Evolutionary conservation across 371 early-diverging fungal genomes (phyloP), one percentile per base, ranked within the genome.

Genomic region (Rhizopus microsporus): DNA sequence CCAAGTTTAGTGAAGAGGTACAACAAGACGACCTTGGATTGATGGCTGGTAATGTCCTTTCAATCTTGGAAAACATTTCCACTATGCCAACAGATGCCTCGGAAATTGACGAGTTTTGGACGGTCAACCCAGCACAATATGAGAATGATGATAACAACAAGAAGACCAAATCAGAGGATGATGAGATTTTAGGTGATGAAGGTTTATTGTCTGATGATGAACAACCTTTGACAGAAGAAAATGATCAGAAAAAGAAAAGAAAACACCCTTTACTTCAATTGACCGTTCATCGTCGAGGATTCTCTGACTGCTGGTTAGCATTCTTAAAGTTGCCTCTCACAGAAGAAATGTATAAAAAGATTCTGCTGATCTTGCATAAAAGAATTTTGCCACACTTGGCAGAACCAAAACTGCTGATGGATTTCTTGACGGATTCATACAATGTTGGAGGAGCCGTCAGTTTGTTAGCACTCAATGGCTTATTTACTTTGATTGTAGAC

Each of bases 361-460:
- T 89, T 0, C 79, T 97, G 33, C 64, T 90, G 52, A 80, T 85
- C n/a, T 68, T 95, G 67, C 94, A 96, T 75, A 86, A 88, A 63
- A 81, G 86, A 30, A 81, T 97, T 42, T 82, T 97, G 46, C 96
- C 95, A 35, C 81, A 89, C 59, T 72, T 97, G 86, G 51, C 65
- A 12, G 81, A 89, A 16, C 94, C 97, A 4, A 80, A 79, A 34
- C 57, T 83, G 55, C 75, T 97, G 60, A 91, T 93, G 86, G 95
- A 94, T 69, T 97, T 93, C 69, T 79, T 97, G 80, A 90, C 89
- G 8, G 91, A 88, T 50, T 80, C 93, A 8, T 96, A 95, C 67
- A 88, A 93, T 49, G 35, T 68, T 64, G 91, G 91, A 53, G 96
- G 96, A 5, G 84, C 88, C 10, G 72, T 93, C 60, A 90, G 93